These are phyloP conservation scores for Prunus mongolica DNA, from an alignment of 306 rosid species.

Conservation along the genomic window DNA sequence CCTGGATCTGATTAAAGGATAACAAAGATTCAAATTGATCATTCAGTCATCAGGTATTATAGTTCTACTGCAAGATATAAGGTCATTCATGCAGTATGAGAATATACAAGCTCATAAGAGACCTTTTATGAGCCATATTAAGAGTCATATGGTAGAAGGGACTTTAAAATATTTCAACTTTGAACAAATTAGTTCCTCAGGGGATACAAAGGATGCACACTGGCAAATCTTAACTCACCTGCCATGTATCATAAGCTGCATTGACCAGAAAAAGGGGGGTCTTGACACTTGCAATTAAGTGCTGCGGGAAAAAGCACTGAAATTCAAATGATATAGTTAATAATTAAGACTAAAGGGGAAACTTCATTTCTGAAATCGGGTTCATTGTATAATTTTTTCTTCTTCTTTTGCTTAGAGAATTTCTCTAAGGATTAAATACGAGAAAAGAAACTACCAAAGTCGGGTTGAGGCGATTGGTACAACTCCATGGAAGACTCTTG, in stretches of 20 bases:
- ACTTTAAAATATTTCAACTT: not conserved
- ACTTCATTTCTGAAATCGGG: not conserved
- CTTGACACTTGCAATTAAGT: constrained; percentile 53
- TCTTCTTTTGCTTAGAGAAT: not conserved
- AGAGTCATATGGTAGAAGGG: not conserved
- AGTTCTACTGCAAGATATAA: not conserved
- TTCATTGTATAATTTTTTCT: not conserved
- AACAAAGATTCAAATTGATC: not conserved
- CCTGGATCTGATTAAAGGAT: constrained; percentile 51
- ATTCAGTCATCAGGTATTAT: not conserved
- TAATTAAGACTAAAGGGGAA: not conserved
- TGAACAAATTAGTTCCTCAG: not conserved
- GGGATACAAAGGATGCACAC: not conserved
- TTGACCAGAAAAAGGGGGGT: constrained; percentile 89
- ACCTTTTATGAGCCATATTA: not conserved
- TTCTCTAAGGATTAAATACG: not conserved
- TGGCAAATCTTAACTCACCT: constrained; percentile 41
- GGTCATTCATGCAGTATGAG: not conserved
- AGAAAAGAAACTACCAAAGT: constrained; percentile 49
- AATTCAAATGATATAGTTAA: not conserved
- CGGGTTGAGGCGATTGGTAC: constrained; percentile 74
- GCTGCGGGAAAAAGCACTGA: constrained; percentile 97
- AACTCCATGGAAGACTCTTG: constrained; percentile 63
- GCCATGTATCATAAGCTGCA: constrained; percentile 97
- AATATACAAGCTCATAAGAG: not conserved